These are phyloP conservation scores for Neurospora sp. DNA, from an alignment of 495 filamentous ascomycete genomes.

Conservation along the genomic window DNA sequence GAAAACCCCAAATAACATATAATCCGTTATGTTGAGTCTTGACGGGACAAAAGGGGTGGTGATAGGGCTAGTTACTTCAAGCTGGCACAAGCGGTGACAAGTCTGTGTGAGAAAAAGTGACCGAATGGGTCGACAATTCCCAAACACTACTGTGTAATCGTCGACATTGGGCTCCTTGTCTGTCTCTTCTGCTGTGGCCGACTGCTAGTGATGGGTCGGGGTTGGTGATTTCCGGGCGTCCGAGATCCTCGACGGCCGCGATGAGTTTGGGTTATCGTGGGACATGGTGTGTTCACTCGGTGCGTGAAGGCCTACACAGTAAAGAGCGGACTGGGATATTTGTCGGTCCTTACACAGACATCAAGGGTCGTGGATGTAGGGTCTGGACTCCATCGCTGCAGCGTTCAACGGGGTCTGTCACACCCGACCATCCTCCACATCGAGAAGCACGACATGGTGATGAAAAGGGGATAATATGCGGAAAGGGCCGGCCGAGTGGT, in stretches of 20 bases:
- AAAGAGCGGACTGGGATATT: not conserved
- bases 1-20: not conserved
- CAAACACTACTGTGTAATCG: not conserved
- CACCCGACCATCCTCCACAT: not conserved
- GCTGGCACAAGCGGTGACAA: not conserved
- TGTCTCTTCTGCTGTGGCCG: not conserved
- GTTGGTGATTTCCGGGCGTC: not conserved
- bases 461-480: not conserved
- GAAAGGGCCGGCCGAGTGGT: not conserved
- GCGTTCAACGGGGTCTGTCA: not conserved
- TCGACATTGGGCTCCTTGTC: not conserved
- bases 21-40: not conserved
- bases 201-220: not conserved
- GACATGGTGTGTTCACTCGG: not conserved
- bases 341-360: not conserved
- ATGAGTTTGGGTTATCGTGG: not conserved
- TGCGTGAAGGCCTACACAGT: not conserved
- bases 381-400: not conserved
- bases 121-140: not conserved
- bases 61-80: not conserved
- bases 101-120: not conserved
- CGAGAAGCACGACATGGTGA: not conserved
- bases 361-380: not conserved
- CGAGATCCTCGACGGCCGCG: not conserved
- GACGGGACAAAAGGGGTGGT: not conserved